phyloP scores from a whole-genome alignment of 139 green algal genomes.

The Spirogloea muscicola region DNA sequence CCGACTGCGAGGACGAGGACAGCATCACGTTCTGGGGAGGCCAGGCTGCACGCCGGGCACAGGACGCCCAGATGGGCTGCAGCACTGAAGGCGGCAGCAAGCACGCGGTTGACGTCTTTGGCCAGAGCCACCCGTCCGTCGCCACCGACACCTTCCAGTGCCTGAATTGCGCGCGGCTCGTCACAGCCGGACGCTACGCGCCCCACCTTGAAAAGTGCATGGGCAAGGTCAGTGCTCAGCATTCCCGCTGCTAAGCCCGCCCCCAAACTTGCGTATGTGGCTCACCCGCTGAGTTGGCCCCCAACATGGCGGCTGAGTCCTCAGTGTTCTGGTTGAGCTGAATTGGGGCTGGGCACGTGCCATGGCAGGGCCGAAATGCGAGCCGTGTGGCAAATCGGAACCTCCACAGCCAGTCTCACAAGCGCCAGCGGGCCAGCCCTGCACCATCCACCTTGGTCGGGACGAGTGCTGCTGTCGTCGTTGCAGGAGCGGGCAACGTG shows the following conservation, averaged over 20 bases:
- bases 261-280: too few species aligned
- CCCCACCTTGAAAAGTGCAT: constrained; percentile 83
- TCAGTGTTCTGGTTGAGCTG: too few species aligned
- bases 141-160: constrained; percentile 69
- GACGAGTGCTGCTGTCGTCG: neutral
- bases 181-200: constrained; percentile 68
- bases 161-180: constrained; percentile 63
- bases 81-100: neutral
- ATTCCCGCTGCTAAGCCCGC: too few species aligned
- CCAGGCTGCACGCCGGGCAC: neutral
- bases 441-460: neutral
- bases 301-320: too few species aligned
- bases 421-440: constrained; percentile 4
- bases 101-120: constrained; percentile 63
- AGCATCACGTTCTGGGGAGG: neutral
- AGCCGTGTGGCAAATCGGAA: constrained; percentile 14
- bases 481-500: neutral
- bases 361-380: constrained; percentile 11
- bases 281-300: too few species aligned
- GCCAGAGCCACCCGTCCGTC: constrained; percentile 66
- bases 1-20: neutral
- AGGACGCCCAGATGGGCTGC: neutral
- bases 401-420: neutral
- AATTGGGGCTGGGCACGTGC: too few species aligned
- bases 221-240: constrained; percentile 57